phyloP scores from a whole-genome alignment of 768 basidiomycete genomes.

The Leccinum incarnatum region DNA sequence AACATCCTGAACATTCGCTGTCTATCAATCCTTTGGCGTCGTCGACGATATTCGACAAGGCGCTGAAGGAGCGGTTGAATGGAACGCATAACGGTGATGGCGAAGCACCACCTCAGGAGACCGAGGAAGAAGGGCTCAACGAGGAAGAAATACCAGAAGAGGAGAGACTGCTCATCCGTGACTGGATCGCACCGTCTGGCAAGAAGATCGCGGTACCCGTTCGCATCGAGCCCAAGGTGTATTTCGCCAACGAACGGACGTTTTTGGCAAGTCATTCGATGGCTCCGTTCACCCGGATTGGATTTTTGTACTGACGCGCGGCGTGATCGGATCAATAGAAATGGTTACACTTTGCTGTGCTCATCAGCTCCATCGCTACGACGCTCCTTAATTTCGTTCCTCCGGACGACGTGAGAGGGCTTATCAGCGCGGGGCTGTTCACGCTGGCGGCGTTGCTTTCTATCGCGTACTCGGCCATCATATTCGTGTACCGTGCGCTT shows the following conservation, averaged over 20 bases:
- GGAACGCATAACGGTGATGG: constrained; percentile 30
- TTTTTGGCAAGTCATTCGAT: constrained; percentile 66
- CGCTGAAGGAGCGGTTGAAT: constrained; percentile 64
- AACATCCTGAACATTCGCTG: constrained; percentile 33
- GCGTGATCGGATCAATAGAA: constrained; percentile 45
- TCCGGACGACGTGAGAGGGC: constrained; percentile 66
- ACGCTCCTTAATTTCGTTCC: constrained; percentile 84
- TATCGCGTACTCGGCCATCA: constrained; percentile 80
- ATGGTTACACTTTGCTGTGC: constrained; percentile 86
- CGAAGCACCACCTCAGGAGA: constrained; percentile 17
- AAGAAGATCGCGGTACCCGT: constrained; percentile 93
- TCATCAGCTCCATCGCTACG: constrained; percentile 87
- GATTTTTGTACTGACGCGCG: neutral
- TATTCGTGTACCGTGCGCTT: constrained; percentile 75
- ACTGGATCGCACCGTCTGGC: constrained; percentile 77
- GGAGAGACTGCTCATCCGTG: constrained; percentile 59
- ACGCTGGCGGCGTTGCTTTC: constrained; percentile 86
- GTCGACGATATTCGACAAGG: constrained; percentile 80
- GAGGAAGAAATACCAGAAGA: constrained; percentile 38
- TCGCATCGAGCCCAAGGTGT: constrained; percentile 97
- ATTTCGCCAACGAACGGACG: constrained; percentile 94
- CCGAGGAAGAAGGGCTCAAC: constrained; percentile 35
- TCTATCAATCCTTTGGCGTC: constrained; percentile 88
- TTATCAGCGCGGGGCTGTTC: constrained; percentile 87
- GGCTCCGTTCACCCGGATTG: neutral